Percentiles rank a stretch among this genome's conserved stretches.
phyloP scores from a whole-genome alignment of 768 basidiomycete species.

The Amanita pallidorosea region DNA sequence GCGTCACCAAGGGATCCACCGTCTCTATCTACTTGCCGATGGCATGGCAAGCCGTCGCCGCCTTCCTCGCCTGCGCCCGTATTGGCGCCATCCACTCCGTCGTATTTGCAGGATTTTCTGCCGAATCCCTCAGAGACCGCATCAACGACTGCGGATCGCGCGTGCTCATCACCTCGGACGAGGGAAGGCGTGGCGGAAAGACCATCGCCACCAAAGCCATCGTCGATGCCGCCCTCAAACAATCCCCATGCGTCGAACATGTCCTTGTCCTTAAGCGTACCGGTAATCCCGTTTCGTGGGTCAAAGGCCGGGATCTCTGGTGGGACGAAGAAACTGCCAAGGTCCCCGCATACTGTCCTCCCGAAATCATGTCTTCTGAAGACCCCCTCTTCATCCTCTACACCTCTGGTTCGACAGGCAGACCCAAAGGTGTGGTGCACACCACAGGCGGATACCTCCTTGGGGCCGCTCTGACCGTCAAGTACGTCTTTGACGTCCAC shows the following conservation, averaged over 20 bases:
- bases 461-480: conserved; percentile 83
- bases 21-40: conserved; percentile 90
- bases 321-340: conserved; percentile 89
- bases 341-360: conserved; percentile 82
- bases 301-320: conserved; percentile 82
- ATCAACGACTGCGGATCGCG: conserved; percentile 80
- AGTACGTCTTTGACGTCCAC: conserved; percentile 97
- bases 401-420: conserved; percentile 90
- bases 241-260: conserved; percentile 79
- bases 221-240: conserved; percentile 83
- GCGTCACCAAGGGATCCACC: conserved; percentile 92
- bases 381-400: conserved; percentile 99
- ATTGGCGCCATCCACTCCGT: conserved; percentile 96
- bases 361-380: conserved; percentile 82
- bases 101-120: conserved; percentile 94
- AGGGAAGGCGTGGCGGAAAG: conserved; percentile 91
- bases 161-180: conserved; percentile 94
- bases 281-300: conserved; percentile 74
- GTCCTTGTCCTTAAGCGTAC: conserved; percentile 86
- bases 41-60: conserved; percentile 92
- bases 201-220: conserved; percentile 90
- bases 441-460: conserved; percentile 87
- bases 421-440: conserved; percentile 95
- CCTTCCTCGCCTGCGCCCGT: conserved; percentile 95
- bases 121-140: conserved; percentile 90